Percentiles rank a stretch among this genome's conserved stretches.
These are phyloP conservation scores for Pseudofabraea citricarpa DNA, from an alignment of 2,329 filamentous ascomycete genomes.

Conservation along the genomic window DNA sequence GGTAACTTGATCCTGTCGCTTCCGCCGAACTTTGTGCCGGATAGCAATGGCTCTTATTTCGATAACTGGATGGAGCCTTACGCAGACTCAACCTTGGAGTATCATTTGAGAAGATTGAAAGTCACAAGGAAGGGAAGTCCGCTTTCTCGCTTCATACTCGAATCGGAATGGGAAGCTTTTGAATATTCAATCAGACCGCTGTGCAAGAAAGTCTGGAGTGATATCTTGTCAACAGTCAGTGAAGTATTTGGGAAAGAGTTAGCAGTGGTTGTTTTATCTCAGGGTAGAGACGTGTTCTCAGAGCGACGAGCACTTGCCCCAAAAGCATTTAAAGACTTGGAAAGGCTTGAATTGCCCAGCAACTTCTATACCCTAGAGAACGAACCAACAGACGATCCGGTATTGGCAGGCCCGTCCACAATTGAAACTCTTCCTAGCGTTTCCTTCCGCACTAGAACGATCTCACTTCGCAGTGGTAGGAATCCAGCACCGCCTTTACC, in stretches of 20 bases:
- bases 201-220: constrained; percentile 1
- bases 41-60: not conserved
- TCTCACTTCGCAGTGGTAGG: not conserved
- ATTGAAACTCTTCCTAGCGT: not conserved
- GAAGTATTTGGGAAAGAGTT: constrained; percentile 6
- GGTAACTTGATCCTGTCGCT: not conserved
- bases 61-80: not conserved
- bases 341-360: not conserved
- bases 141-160: not conserved
- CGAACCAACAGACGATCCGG: too few relatives aligned
- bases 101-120: not conserved
- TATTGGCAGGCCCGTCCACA: not conserved
- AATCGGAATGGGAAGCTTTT: not conserved
- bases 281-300: constrained; percentile 1
- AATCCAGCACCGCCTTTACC: not conserved
- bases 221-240: constrained; percentile 4
- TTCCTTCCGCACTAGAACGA: not conserved
- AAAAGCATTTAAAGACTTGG: constrained; percentile 1
- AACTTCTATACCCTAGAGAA: too few relatives aligned
- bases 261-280: constrained; percentile 1
- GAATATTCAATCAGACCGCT: not conserved
- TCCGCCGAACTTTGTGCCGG: not conserved
- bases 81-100: not conserved
- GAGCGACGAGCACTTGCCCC: constrained; percentile 1
- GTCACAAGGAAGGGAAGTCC: not conserved